These are phyloP conservation scores for Lithospermum erythrorhizon DNA, from an alignment of 257 asterid species.

Conservation along the genomic window DNA sequence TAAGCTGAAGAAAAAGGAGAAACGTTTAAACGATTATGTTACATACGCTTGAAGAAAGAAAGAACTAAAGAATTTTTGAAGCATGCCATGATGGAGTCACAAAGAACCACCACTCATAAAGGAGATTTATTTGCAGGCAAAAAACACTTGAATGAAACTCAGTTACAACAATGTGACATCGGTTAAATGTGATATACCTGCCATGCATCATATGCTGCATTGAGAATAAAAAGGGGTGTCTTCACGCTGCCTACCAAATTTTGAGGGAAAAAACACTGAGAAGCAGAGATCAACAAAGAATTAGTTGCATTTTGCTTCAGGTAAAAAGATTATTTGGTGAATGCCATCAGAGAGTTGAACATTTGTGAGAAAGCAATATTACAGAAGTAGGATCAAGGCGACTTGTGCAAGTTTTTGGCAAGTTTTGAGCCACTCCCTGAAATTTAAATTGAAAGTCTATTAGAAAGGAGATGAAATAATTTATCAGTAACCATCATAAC, in stretches of 20 bases:
- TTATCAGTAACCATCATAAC: background rate
- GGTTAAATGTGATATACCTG: constrained; percentile 49
- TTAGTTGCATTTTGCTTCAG: background rate
- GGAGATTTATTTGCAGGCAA: no score
- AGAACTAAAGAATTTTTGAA: no score
- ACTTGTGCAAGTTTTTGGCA: background rate
- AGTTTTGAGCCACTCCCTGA: background rate
- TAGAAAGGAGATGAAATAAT: background rate
- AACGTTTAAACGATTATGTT: constrained; percentile 2
- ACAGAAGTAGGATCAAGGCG: background rate
- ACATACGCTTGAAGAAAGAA: background rate
- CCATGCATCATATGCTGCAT: constrained; percentile 81
- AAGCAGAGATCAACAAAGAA: constrained; percentile 2
- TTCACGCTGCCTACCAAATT: constrained; percentile 51
- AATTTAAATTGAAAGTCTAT: background rate
- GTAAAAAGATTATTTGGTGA: no score
- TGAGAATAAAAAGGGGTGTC: constrained; percentile 79
- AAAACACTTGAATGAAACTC: no score
- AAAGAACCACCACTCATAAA: background rate
- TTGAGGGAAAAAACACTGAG: constrained; percentile 96
- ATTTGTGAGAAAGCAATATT: background rate
- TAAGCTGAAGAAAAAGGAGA: constrained; percentile 39
- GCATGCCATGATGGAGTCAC: background rate
- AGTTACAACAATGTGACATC: background rate
- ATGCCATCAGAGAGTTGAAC: background rate